These are phyloP conservation scores for Ehretia macrophylla DNA, from an alignment of 257 asterid genomes.

Conservation along the genomic window DNA sequence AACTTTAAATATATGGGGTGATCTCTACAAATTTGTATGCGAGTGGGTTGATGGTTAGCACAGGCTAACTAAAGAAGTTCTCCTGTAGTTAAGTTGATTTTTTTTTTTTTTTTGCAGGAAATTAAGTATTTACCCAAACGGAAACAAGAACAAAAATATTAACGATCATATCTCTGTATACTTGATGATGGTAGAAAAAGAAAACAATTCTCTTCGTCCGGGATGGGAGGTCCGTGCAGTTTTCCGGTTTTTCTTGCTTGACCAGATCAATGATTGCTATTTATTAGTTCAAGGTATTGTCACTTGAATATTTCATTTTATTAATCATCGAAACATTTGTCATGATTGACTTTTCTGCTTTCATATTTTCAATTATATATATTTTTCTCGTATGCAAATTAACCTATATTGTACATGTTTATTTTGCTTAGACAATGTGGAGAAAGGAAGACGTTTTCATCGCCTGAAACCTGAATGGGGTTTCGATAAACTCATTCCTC, in stretches of 20 bases:
- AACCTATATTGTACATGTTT: no score
- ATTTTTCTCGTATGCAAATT: no score
- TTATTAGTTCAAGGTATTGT: slow-evolving; percentile 48
- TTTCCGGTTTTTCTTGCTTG: slow-evolving; percentile 51
- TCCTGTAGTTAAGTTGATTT: no score
- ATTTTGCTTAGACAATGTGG: slow-evolving; percentile 23
- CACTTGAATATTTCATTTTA: no score
- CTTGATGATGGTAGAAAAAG: slow-evolving; percentile 41
- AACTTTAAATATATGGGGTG: no score
- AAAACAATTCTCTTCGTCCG: slow-evolving; percentile 21
- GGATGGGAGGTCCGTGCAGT: slow-evolving; percentile 54
- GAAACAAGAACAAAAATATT: slow-evolving; percentile 54
- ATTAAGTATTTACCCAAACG: slow-evolving; percentile 56
- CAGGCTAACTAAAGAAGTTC: no score
- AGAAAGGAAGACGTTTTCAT: slow-evolving; percentile 53
- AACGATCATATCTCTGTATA: slow-evolving; percentile 51
- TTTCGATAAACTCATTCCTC: slow-evolving; percentile 54
- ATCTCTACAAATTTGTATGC: no score
- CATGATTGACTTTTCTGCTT: no score
- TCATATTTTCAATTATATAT: no score
- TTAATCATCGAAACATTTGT: no score
- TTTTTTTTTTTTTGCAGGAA: slow-evolving; percentile 57
- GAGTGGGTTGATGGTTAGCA: no score
- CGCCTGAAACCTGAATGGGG: slow-evolving; percentile 51
- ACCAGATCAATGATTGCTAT: slow-evolving; percentile 60